Conservation (phyloP, 2,329 filamentous ascomycete species). For the Penicillium sp. region DNA sequence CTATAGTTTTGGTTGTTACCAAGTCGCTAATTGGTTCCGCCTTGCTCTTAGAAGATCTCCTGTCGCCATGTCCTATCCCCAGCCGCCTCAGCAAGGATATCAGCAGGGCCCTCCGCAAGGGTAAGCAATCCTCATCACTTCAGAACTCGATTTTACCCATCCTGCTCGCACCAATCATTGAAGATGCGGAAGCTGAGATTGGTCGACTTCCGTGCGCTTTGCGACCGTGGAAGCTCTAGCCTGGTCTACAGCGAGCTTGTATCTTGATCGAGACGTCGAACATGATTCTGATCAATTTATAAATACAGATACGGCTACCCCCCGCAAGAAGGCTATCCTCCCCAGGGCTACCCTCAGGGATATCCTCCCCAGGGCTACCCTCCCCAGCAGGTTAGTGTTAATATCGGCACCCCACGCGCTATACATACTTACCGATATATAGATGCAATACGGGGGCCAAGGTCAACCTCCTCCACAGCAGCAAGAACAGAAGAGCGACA, state of each 20-base stretch:
- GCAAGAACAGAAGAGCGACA: slow-evolving; percentile 2
- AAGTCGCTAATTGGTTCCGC: slow-evolving; percentile 13
- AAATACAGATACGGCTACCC: slow-evolving; percentile 21
- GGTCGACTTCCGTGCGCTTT: neutral
- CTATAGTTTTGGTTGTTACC: slow-evolving; percentile 3
- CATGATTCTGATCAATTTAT: neutral
- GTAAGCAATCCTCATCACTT: no score
- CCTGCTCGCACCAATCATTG: no score
- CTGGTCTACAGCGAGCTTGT: neutral
- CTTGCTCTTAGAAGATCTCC: no score
- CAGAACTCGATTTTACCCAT: no score
- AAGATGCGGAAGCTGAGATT: no score
- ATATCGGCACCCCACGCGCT: neutral
- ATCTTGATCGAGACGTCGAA: neutral
- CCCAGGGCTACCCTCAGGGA: neutral
- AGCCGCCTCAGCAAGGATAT: slow-evolving; percentile 35
- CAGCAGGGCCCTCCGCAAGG: no score
- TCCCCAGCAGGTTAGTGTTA: neutral
- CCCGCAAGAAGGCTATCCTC: neutral
- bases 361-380: slow-evolving; percentile 28
- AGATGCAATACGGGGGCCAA: no score
- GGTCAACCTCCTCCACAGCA: no score
- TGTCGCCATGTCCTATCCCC: slow-evolving; percentile 42
- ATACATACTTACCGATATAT: neutral
- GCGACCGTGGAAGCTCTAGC: neutral